phyloP scores from a whole-genome alignment of 2,329 filamentous ascomycete species.

The Bipolaris cookei region DNA sequence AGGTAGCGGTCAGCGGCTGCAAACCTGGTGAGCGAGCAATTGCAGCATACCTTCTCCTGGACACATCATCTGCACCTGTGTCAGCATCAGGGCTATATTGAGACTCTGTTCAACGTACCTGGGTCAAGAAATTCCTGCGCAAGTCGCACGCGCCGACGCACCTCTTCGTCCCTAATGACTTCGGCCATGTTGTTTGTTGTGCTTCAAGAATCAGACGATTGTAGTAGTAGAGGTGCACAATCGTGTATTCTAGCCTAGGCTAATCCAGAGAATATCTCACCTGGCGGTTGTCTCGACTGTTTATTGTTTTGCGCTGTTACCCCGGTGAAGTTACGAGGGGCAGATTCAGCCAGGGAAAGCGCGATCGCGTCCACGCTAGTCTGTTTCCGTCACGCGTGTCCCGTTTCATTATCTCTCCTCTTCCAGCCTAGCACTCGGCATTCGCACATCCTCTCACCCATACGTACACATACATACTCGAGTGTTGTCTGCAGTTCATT shows the following conservation, averaged over 20 bases:
- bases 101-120: conserved; percentile 61
- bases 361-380: conserved; percentile 29
- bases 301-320: conserved; percentile 18
- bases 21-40: conserved; percentile 15
- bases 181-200: conserved; percentile 33
- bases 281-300: conserved; percentile 18
- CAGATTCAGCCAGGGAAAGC: conserved; percentile 23
- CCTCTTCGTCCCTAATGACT: conserved; percentile 77
- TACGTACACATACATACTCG: not conserved
- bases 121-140: conserved; percentile 95
- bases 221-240: not conserved
- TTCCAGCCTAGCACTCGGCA: conserved; percentile 23
- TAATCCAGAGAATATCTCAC: conserved; percentile 2
- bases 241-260: not conserved
- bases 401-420: conserved; percentile 23
- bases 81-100: conserved; percentile 27
- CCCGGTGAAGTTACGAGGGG: conserved; percentile 25
- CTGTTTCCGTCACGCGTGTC: conserved; percentile 25
- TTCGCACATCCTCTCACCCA: not conserved
- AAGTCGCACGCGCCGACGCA: conserved; percentile 80
- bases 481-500: not conserved
- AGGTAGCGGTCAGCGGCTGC: conserved; percentile 45
- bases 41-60: conserved; percentile 59
- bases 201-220: not conserved
- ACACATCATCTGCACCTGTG: conserved; percentile 58